phyloP scores from a whole-genome alignment of 805 yeast genomes.

The Priceomyces haplophilus region DNA sequence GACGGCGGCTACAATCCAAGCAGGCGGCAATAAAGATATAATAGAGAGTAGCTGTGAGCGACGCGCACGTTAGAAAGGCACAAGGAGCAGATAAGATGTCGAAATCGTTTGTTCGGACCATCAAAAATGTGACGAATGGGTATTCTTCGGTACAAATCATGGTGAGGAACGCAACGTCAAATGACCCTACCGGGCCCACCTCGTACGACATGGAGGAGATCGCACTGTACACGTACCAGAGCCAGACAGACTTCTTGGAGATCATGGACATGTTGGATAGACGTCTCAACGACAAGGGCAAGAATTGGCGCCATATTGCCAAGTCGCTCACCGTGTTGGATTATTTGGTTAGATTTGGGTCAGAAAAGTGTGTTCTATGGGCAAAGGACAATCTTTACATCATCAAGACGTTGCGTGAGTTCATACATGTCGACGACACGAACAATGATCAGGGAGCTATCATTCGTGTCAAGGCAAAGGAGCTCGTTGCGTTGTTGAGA shows the following conservation, averaged over 20 bases:
- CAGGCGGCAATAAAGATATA: background rate
- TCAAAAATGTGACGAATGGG: conserved; percentile 88
- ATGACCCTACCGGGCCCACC: conserved; percentile 83
- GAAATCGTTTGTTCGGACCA: conserved; percentile 72
- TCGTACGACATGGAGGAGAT: conserved; percentile 80
- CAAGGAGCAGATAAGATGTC: conserved; percentile 51
- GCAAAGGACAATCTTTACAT: conserved; percentile 83
- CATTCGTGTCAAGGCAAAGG: conserved; percentile 84
- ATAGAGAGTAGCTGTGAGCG: background rate
- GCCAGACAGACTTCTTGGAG: conserved; percentile 71
- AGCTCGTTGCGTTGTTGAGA: conserved; percentile 69
- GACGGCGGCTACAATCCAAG: background rate
- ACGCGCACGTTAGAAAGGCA: background rate
- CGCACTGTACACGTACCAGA: conserved; percentile 67
- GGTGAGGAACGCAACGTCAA: conserved; percentile 90
- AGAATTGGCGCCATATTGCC: conserved; percentile 95
- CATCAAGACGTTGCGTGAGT: conserved; percentile 86
- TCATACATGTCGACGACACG: conserved; percentile 72
- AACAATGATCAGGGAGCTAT: conserved; percentile 86
- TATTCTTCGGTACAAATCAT: conserved; percentile 80
- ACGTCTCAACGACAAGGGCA: conserved; percentile 91
- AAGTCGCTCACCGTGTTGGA: conserved; percentile 88
- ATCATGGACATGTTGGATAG: conserved; percentile 93
- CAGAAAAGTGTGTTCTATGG: conserved; percentile 90
- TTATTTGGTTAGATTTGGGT: conserved; percentile 78